Evolutionary conservation across 495 filamentous ascomycete genomes (phyloP).

Genomic region (Rostrohypoxylon terebratum): DNA sequence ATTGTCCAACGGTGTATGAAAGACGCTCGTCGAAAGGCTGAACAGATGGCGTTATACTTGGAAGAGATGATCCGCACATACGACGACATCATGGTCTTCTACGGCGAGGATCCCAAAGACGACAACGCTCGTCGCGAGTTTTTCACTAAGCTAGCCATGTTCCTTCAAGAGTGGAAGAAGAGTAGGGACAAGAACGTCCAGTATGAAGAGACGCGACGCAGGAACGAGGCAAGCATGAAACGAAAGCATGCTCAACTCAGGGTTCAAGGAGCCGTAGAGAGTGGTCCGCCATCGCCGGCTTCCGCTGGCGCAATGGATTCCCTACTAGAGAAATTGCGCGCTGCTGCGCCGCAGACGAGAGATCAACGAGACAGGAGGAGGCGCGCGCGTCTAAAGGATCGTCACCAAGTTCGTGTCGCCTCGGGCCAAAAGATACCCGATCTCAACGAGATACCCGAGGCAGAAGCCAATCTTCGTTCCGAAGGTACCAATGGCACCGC

Average conservation of each 20-base stretch:
- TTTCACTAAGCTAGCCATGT: slow-evolving; percentile 92
- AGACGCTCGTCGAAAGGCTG: slow-evolving; percentile 93
- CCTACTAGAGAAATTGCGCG: slow-evolving; percentile 93
- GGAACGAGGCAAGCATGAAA: slow-evolving; percentile 90
- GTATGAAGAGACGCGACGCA: slow-evolving; percentile 82
- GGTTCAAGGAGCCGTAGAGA: slow-evolving; percentile 62
- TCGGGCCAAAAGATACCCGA: slow-evolving; percentile 88
- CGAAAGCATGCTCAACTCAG: slow-evolving; percentile 82
- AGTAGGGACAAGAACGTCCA: slow-evolving; percentile 90
- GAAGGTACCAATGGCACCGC: slow-evolving; percentile 35
- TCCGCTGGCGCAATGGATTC: slow-evolving; percentile 95
- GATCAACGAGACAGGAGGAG: slow-evolving; percentile 90
- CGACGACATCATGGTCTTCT: slow-evolving; percentile 96
- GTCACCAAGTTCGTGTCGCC: slow-evolving; percentile 91
- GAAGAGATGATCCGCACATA: slow-evolving; percentile 92
- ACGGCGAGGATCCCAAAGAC: slow-evolving; percentile 91
- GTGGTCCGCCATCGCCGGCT: slow-evolving; percentile 72
- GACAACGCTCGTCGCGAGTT: slow-evolving; percentile 96
- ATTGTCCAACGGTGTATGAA: slow-evolving; percentile 95
- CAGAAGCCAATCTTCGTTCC: slow-evolving; percentile 51
- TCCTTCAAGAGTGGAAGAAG: slow-evolving; percentile 96
- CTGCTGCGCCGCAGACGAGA: slow-evolving; percentile 87
- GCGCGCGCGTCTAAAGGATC: slow-evolving; percentile 86
- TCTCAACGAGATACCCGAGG: slow-evolving; percentile 63
- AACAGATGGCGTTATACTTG: slow-evolving; percentile 93